Conservation (phyloP, 2,329 filamentous ascomycete genomes). For the Monosporascus sp. region DNA sequence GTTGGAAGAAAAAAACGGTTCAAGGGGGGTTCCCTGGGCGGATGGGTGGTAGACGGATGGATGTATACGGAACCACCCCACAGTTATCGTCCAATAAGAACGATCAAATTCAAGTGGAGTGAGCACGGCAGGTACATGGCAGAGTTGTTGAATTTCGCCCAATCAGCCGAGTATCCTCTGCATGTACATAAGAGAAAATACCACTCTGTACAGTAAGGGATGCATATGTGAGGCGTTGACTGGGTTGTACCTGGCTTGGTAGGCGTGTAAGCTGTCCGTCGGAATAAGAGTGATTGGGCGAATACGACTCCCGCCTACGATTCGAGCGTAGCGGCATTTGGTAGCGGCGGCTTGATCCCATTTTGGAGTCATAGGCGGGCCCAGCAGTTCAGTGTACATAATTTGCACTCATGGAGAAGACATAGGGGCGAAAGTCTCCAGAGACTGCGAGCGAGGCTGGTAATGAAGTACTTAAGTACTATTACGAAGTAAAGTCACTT, state of each 20-base stretch:
- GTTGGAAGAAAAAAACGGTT: background rate
- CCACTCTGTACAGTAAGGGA: background rate
- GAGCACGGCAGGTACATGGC: background rate
- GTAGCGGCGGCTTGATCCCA: background rate
- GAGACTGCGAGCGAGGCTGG: background rate
- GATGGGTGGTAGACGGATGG: background rate
- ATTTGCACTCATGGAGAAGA: background rate
- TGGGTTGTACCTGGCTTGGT: too few relatives aligned
- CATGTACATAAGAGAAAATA: background rate
- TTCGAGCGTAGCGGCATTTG: background rate
- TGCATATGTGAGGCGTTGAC: background rate
- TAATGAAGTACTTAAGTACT: background rate
- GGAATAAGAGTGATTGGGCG: background rate
- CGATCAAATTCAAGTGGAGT: background rate
- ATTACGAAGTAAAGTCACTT: background rate
- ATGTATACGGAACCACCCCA: background rate
- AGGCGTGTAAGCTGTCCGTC: too few relatives aligned
- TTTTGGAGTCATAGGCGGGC: background rate
- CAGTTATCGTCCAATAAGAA: background rate
- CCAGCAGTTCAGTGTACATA: background rate
- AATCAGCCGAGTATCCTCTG: background rate
- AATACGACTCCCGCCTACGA: background rate
- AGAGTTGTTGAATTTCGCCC: background rate
- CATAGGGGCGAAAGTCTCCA: background rate
- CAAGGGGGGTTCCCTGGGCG: background rate